Evolutionary conservation across 2,329 filamentous ascomycete genomes (phyloP), one percentile per base, ranked within the genome.

Genomic region (Ceratocystis albifundus): DNA sequence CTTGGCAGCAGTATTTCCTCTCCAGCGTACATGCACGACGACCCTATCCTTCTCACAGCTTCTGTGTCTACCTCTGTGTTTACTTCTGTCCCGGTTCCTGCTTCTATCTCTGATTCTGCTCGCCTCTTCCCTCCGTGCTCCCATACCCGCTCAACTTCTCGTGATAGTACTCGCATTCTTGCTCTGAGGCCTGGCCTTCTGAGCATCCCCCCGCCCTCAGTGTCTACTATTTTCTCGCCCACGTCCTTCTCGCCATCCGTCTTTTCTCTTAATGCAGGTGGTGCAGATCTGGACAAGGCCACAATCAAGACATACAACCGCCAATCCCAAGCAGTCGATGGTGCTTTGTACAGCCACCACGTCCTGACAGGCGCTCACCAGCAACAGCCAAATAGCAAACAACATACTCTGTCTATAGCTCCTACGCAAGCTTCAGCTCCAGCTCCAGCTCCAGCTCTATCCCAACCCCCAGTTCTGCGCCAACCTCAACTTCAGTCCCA

Each of bases 171-270:
- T n/a, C 55, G 12, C 4, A 41, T 41, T 41, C 55, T 17, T 36
- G 12, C 55, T 59, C 28, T n/a, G 17, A 30, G 28, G 25, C 55
- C 55, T 30, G 32, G 55, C 30, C 28, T 59, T 17, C 36, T 59
- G 55, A 36, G 15, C 55, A 59, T 59, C 55, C 55, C 55, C 7
- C 55, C 28, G 7, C 28, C 55, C 5, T 59, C 55, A 4, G 28
- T 36, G 17, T 59, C 55, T 1, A 59, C 55, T n/a, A 59, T 59
- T 20, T 59, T 59, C 55, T 59, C 55, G 55, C 55, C 55, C 55
- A 59, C 55, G 25, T 59, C 55, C 55, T 59, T 59, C 30, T 59
- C 55, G 17, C 55, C 55, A 17, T 20, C 28, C n/a, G 55, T 36
- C 28, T 59, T 59, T 59, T 59, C 55, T 17, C 28, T 36, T 1